phyloP scores from a whole-genome alignment of 139 green algal genomes.

The Picochlorum sp. region DNA sequence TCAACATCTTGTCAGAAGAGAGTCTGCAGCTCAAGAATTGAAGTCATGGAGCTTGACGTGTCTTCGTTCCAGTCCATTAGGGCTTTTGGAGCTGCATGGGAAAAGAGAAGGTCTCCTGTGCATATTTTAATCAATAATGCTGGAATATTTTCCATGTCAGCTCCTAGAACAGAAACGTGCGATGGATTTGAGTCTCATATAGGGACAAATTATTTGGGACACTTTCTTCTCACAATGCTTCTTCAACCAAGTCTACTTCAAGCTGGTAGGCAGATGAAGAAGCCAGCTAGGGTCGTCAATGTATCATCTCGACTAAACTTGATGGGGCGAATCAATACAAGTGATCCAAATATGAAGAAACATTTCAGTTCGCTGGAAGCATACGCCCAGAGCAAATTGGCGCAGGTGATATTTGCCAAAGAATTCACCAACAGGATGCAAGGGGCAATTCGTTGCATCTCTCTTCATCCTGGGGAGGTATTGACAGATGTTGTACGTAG shows the following conservation, averaged over 20 bases:
- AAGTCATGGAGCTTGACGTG: constrained; percentile 65
- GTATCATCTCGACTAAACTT: constrained; percentile 48
- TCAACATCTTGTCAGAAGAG: no score
- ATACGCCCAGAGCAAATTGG: constrained; percentile 72
- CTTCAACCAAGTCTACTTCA: constrained; percentile 47
- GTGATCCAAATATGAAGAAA: constrained; percentile 13
- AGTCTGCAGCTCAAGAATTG: constrained; percentile 3
- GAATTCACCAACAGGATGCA: constrained; percentile 27
- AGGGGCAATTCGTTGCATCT: constrained; percentile 14
- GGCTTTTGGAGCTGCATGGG: constrained; percentile 47
- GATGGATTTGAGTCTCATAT: constrained; percentile 74
- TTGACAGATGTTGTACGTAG: constrained; percentile 63
- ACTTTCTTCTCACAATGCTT: constrained; percentile 66
- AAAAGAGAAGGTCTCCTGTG: constrained; percentile 29
- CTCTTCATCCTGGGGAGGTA: constrained; percentile 71
- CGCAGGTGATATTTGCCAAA: constrained; percentile 38
- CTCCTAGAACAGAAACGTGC: constrained; percentile 25
- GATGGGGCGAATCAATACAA: constrained; percentile 11
- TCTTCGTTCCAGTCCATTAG: constrained; percentile 60
- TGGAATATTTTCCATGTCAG: constrained; percentile 54
- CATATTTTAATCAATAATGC: constrained; percentile 86
- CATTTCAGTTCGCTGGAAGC: constrained; percentile 35
- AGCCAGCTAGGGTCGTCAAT: constrained; percentile 39
- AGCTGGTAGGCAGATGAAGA: not conserved
- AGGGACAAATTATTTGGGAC: constrained; percentile 68